A percentile compares a stretch with the other conserved stretches of the same genome.
phyloP scores from a whole-genome alignment of 2,329 filamentous ascomycete species.

The Nigrospora sphaerica region DNA sequence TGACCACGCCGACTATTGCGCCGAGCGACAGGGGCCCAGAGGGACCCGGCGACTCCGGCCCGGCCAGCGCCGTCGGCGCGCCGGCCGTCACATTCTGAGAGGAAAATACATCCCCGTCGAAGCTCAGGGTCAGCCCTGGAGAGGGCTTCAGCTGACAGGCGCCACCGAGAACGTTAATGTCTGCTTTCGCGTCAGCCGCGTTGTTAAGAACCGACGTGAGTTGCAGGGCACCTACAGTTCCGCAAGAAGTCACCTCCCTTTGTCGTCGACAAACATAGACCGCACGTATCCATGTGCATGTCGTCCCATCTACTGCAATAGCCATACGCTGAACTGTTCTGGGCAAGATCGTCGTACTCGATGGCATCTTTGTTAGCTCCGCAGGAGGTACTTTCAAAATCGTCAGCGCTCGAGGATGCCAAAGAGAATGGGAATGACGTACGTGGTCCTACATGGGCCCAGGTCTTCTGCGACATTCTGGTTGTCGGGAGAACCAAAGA shows the following conservation, averaged over 20 bases:
- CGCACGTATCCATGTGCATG: constrained; percentile 34
- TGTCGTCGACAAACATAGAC: constrained; percentile 34
- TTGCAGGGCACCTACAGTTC: constrained; percentile 38
- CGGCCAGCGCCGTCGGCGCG: constrained; percentile 33
- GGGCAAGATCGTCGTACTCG: constrained; percentile 41
- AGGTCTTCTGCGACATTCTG: constrained; percentile 34
- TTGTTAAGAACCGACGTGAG: not conserved
- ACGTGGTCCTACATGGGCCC: constrained; percentile 48
- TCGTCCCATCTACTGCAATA: constrained; percentile 46
- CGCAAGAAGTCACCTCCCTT: constrained; percentile 32
- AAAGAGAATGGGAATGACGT: constrained; percentile 8
- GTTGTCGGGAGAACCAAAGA: constrained; percentile 36
- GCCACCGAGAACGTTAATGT: constrained; percentile 37
- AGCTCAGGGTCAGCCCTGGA: constrained; percentile 37
- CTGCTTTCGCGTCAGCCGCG: constrained; percentile 7
- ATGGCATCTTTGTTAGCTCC: constrained; percentile 34
- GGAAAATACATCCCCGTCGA: constrained; percentile 48
- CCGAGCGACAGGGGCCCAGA: constrained; percentile 43
- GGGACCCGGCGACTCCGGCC: constrained; percentile 31
- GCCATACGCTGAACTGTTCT: constrained; percentile 36
- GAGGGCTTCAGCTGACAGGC: constrained; percentile 47
- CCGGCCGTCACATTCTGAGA: constrained; percentile 39
- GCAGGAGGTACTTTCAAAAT: constrained; percentile 40
- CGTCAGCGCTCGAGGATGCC: constrained; percentile 14
- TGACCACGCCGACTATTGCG: constrained; percentile 51